Base-by-base conservation (phyloP, 176 grass and related monocot genomes). In the Secale cereale region DNA sequence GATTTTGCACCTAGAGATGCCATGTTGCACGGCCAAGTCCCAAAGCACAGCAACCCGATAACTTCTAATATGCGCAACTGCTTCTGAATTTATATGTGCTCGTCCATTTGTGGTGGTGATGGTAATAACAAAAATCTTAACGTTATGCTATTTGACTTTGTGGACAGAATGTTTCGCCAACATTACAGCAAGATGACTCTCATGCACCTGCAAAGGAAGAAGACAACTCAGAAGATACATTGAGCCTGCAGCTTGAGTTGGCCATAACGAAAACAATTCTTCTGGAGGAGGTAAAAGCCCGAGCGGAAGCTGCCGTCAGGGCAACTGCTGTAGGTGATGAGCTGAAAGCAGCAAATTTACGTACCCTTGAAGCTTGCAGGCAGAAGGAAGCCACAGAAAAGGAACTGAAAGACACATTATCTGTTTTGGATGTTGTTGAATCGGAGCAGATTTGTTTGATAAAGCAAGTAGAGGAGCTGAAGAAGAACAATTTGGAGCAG, bases 211-310 rank as follows among this genome's bases (percentile, higher is more conserved):
- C 32, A 82, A 61, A 70, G 54, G 72, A 37, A 33, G 3, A 39
- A 19, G 2, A 52, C 48, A 52, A 2, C 48, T 59, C 30, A 71
- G 85, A 92, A 32, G 82, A 92, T 72, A 33, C 88, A 28, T 41
- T 97, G 61, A 94, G 86, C 54, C 77, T 94, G 81, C 85, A 92
- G 46, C 32, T 97, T 73, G 94, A 94, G 77, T 81, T 97, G 59
- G 94, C 85, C 73, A 86, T 97, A 86, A 77, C 86, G 29, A 92
- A 90, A 85, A 76, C 76, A 43, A 90, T 94, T 86, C 65, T 97
- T 68, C 70, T 40, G 39, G 92, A 94, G 78, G 92, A 94, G 81
- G 86, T 82, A 54, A 86, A 81, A 92, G 31, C 70, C 57, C 52
- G 36, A 80, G 61, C 59, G 54, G 52, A 91, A 83, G 81, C 69